Percentiles rank a stretch among this genome's conserved stretches.
phyloP scores from a whole-genome alignment of 2,329 filamentous ascomycete species.

The Exophiala mesophila region DNA sequence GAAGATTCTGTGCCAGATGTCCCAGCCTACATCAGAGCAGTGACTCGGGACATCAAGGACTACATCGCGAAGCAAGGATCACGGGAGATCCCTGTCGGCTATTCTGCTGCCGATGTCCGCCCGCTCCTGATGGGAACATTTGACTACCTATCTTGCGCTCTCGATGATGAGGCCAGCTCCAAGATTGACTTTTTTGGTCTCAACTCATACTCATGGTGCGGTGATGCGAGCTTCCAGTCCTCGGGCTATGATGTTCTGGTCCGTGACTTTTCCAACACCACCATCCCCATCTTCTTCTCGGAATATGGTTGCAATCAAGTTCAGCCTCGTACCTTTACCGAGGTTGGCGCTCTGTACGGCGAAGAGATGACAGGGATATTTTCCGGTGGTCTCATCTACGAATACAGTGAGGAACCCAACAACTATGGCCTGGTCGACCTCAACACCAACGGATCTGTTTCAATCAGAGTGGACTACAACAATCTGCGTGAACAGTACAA shows the following conservation, averaged over 20 bases:
- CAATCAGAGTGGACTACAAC: constrained; percentile 62
- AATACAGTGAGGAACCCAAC: constrained; percentile 46
- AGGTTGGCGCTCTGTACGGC: constrained; percentile 58
- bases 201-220: constrained; percentile 67
- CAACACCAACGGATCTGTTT: constrained; percentile 53
- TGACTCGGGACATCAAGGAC: constrained; percentile 63
- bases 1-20: constrained; percentile 50
- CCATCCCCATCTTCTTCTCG: constrained; percentile 61
- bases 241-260: constrained; percentile 55
- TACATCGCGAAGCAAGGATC: constrained; percentile 57
- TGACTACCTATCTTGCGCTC: constrained; percentile 57
- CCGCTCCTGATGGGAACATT: constrained; percentile 56
- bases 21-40: constrained; percentile 57
- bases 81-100: constrained; percentile 61
- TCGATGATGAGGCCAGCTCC: constrained; percentile 46
- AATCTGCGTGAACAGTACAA: constrained; percentile 71
- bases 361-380: constrained; percentile 54
- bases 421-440: constrained; percentile 57
- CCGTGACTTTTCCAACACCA: constrained; percentile 53
- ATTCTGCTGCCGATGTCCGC: constrained; percentile 62
- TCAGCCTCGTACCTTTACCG: constrained; percentile 53
- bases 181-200: constrained; percentile 61
- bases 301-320: constrained; percentile 63
- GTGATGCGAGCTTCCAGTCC: constrained; percentile 50
- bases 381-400: constrained; percentile 54